These are phyloP conservation scores for Solanum chacoense DNA, from an alignment of 305 asterid genomes.

Conservation along the genomic window DNA sequence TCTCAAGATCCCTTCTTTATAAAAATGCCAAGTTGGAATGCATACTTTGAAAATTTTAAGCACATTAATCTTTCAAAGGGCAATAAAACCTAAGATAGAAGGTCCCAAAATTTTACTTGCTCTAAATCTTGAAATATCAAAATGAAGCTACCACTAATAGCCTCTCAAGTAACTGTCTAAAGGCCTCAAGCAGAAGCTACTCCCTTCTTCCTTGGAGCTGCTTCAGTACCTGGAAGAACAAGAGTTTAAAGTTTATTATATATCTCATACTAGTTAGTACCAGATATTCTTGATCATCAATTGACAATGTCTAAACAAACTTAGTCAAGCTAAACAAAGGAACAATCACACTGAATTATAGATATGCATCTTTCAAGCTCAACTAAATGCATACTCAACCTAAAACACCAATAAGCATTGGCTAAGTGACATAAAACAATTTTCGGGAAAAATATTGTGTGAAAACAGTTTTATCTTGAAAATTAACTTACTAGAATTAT, in stretches of 20 bases:
- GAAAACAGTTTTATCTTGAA: neutral
- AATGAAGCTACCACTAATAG: slow-evolving; percentile 11
- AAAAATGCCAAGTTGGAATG: neutral
- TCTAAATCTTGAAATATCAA: slow-evolving; percentile 10
- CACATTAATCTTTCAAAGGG: neutral
- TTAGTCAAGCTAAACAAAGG: neutral
- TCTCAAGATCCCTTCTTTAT: neutral
- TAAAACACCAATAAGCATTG: neutral
- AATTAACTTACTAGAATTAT: neutral
- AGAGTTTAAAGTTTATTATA: neutral
- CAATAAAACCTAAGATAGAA: slow-evolving; percentile 6
- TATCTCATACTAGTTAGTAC: neutral
- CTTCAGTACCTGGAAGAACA: slow-evolving; percentile 37
- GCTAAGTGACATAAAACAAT: neutral
- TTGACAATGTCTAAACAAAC: neutral
- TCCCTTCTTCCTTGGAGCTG: slow-evolving; percentile 83
- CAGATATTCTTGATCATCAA: neutral
- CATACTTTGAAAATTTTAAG: neutral
- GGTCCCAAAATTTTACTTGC: slow-evolving; percentile 11
- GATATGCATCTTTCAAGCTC: neutral
- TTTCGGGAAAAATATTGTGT: neutral
- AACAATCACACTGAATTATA: neutral
- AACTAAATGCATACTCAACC: neutral
- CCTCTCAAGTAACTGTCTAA: slow-evolving; percentile 1
- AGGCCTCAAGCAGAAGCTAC: slow-evolving; percentile 47